Base-by-base conservation (phyloP, 768 basidiomycete genomes). In the Myochromella boudieri region DNA sequence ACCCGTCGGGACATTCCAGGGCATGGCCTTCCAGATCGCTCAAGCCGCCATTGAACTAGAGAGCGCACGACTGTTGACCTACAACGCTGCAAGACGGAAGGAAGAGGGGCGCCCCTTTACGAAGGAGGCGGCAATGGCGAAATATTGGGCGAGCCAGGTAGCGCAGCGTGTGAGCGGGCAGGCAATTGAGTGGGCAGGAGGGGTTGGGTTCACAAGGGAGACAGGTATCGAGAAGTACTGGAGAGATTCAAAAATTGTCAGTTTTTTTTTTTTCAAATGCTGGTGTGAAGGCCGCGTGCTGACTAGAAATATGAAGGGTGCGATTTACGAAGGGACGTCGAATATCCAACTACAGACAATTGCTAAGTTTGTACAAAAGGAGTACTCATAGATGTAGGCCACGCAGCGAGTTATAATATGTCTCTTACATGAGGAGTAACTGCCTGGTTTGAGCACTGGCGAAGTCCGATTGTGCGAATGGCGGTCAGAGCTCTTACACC, bases 321-420 rank as follows among this genome's bases (percentile, higher is more conserved):
- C 90, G 2, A 92, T 93, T 42, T 93, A 93, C 57, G 91, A 94
- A 60, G 93, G 95, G 29, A 97, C 95, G 34, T 92, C 88, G n/a
- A 99, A 98, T 64, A 98, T 99, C 48, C 97, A 98, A 65, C 72
- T 97, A 26, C 86, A 95, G 67, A 99, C 97, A 0, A 97, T 99
- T 58, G 91, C 94, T 4, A 95, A 87, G 68, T 83, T 87, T 52
- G 79, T 95, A 45, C 88, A 93, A 65, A 91, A 90, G 68, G 77
- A 92, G 60, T 82, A 91, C 57, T 85, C 88, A 59, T 88, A 65
- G 33, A 26, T 28, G 29, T 8, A 31, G 9, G 29, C 29, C n/a
- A n/a, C n/a, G n/a, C n/a, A n/a, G n/a, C n/a, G n/a, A n/a, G n/a
- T n/a, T n/a, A n/a, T n/a, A n/a, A n/a, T n/a, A n/a, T n/a, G n/a